Evolutionary conservation across 257 asterid genomes (phyloP).

Genomic region (Henckelia pumila): DNA sequence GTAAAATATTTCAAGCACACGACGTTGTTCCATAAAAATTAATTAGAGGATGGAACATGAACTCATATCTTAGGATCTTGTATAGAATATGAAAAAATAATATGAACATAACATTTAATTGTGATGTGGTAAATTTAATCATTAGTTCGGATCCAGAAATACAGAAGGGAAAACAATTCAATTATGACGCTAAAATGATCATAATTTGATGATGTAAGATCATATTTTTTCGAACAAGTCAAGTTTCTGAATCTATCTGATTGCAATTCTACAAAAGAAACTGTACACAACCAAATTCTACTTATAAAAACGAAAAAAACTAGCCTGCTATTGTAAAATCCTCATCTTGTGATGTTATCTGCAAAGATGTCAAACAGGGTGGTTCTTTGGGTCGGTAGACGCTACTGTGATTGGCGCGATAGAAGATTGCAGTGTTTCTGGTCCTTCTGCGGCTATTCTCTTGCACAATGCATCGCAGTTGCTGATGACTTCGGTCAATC

Average conservation of each 20-base stretch:
- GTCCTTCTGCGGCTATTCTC: conserved; percentile 77
- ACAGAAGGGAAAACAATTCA: too few species aligned
- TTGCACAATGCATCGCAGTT: conserved; percentile 91
- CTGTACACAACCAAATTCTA: conserved; percentile 4
- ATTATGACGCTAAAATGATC: neutral
- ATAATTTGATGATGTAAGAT: neutral
- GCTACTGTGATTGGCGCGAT: conserved; percentile 52
- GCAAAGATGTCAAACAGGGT: conserved; percentile 18
- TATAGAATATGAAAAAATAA: too few species aligned
- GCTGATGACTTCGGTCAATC: conserved; percentile 85
- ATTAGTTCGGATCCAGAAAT: neutral
- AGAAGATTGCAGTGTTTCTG: conserved; percentile 70
- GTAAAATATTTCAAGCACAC: too few species aligned
- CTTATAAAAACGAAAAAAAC: conserved; percentile 10
- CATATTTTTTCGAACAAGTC: neutral
- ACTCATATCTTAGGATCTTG: too few species aligned
- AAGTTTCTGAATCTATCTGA: conserved; percentile 15
- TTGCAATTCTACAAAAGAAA: conserved; percentile 8
- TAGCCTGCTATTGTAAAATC: conserved; percentile 23
- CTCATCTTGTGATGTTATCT: conserved; percentile 15
- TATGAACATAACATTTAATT: too few species aligned
- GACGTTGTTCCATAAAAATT: too few species aligned
- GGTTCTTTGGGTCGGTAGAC: conserved; percentile 32
- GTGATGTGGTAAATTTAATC: neutral
- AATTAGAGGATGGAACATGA: too few species aligned